Conservation (phyloP, 192 early-diverging fungal species). For the Rhizophagus sp. region DNA sequence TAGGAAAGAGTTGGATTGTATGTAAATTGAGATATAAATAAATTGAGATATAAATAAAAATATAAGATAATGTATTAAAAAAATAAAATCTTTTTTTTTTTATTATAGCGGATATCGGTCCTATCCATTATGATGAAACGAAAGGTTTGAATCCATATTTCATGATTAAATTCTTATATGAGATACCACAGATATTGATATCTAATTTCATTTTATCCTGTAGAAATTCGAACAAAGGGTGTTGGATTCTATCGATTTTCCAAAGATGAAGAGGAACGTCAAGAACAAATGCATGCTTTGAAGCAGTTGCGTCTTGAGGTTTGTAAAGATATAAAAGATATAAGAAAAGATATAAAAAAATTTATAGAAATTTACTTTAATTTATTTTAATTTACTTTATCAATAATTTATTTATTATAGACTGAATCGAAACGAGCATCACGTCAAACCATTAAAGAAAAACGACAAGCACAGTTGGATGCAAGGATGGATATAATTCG, state of each 20-base stretch:
- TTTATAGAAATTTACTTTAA: neutral
- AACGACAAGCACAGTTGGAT: slow-evolving; percentile 38
- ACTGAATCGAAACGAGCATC: slow-evolving; percentile 41
- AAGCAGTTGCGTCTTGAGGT: slow-evolving; percentile 55
- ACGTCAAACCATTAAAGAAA: slow-evolving; percentile 34
- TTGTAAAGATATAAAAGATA: neutral
- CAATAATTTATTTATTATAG: slow-evolving; percentile 15
- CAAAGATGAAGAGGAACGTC: slow-evolving; percentile 60
- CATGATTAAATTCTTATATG: slow-evolving; percentile 2
- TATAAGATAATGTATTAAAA: neutral
- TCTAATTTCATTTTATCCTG: neutral
- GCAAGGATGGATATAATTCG: slow-evolving; percentile 43
- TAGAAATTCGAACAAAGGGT: slow-evolving; percentile 66
- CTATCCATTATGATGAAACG: slow-evolving; percentile 24
- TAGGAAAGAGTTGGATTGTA: slow-evolving; percentile 2
- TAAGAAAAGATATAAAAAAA: too few species aligned
- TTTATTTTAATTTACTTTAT: neutral
- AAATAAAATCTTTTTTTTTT: neutral
- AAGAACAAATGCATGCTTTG: slow-evolving; percentile 61
- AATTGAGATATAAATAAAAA: neutral
- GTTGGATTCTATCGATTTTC: slow-evolving; percentile 72
- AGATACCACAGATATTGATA: slow-evolving; percentile 19
- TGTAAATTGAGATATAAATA: neutral
- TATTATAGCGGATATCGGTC: neutral
- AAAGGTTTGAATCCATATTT: slow-evolving; percentile 19